Conservation (phyloP, 2,329 filamentous ascomycete species). For the Alternaria ethzedia region DNA sequence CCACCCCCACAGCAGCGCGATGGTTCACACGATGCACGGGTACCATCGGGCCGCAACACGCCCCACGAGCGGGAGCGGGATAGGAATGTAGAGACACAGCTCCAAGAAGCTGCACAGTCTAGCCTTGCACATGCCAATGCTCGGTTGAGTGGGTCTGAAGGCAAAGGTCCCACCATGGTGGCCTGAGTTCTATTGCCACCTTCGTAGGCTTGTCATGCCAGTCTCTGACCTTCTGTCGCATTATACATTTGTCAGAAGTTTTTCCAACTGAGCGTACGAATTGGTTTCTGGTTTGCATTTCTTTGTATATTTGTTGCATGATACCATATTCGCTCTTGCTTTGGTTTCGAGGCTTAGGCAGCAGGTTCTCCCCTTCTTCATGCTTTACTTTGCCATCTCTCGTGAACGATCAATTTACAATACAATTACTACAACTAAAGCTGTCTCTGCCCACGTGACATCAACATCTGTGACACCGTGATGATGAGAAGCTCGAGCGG, state of each 20-base stretch:
- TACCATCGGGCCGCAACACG: slow-evolving; percentile 24
- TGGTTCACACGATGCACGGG: slow-evolving; percentile 22
- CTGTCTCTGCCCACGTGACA: neutral
- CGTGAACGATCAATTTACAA: neutral
- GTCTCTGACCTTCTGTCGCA: neutral
- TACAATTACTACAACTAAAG: neutral
- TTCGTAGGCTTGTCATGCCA: neutral
- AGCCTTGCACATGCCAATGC: slow-evolving; percentile 38
- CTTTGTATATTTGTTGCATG: slow-evolving; percentile 2
- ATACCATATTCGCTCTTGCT: slow-evolving; percentile 1
- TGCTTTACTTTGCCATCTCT: neutral
- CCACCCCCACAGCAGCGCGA: slow-evolving; percentile 11
- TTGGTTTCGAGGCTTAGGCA: neutral
- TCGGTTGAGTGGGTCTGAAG: slow-evolving; percentile 18
- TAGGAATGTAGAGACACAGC: slow-evolving; percentile 33
- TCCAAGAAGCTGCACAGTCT: slow-evolving; percentile 45
- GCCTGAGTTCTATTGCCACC: slow-evolving; percentile 15
- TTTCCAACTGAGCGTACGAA: neutral
- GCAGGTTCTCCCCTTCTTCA: neutral
- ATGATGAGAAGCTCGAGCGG: neutral
- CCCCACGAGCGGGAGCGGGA: slow-evolving; percentile 34
- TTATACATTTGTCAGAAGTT: neutral
- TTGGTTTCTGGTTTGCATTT: neutral
- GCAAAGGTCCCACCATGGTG: slow-evolving; percentile 31
- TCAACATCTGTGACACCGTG: neutral